Conservation (phyloP, 352 stramenopile species). For the Globisporangium polare region DNA sequence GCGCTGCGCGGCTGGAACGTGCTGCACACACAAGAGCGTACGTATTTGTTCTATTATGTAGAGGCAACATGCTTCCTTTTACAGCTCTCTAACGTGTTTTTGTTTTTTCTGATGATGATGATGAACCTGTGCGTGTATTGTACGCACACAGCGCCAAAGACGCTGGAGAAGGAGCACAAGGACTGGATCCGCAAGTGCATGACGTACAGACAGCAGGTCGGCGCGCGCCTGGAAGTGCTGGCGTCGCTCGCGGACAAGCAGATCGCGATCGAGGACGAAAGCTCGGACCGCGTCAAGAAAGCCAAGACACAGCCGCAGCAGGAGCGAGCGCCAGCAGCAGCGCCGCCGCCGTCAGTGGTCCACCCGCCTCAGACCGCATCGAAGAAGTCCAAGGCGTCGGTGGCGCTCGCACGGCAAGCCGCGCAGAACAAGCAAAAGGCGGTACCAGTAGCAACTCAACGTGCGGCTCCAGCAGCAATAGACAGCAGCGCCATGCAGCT, state of each 20-base stretch:
- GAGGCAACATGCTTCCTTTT: background rate
- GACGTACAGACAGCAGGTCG: constrained; percentile 64
- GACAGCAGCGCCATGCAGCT: constrained; percentile 11
- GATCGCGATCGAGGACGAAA: constrained; percentile 59
- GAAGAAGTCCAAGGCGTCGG: constrained; percentile 13
- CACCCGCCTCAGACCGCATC: background rate
- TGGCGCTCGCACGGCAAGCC: constrained; percentile 7
- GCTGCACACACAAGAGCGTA: constrained; percentile 75
- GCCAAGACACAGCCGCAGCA: constrained; percentile 3
- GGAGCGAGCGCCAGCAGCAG: constrained; percentile 10
- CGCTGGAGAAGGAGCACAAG: constrained; percentile 54
- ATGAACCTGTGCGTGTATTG: background rate
- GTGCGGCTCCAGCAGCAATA: background rate
- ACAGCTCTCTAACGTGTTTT: background rate
- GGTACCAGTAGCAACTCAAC: background rate
- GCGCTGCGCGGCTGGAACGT: constrained; percentile 69
- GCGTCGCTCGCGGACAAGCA: constrained; percentile 80
- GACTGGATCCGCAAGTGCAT: constrained; percentile 70
- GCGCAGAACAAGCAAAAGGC: constrained; percentile 13
- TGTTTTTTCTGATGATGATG: no score
- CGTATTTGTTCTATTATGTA: constrained; percentile 13
- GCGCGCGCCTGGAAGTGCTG: constrained; percentile 62
- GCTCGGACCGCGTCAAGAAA: constrained; percentile 8
- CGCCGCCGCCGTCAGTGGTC: background rate
- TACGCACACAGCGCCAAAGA: constrained; percentile 36